Evolutionary conservation across 1,284 basidiomycete species (phyloP).

Genomic region (Puccinia coronata): DNA sequence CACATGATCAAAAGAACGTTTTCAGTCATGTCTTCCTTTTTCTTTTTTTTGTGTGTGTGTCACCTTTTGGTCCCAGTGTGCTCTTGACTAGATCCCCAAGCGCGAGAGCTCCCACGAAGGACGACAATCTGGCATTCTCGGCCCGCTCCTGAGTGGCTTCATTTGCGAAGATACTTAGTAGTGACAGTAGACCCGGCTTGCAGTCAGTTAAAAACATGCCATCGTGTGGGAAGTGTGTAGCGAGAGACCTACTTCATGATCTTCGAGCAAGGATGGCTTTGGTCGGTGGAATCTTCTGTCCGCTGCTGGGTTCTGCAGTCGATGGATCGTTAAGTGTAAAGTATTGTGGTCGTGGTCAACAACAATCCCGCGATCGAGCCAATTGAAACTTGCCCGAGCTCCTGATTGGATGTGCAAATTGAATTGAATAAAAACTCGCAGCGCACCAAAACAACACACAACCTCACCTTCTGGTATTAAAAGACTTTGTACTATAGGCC

Average conservation of each 20-base stretch:
- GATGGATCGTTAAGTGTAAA: too few relatives aligned
- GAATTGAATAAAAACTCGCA: not conserved
- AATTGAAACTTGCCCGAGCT: not conserved
- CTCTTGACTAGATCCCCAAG: constrained; percentile 97
- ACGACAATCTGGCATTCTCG: constrained; percentile 95
- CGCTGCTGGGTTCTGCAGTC: too few relatives aligned
- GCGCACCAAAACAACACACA: not conserved
- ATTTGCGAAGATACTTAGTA: constrained; percentile 49
- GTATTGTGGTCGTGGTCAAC: not conserved
- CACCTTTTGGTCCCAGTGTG: constrained; percentile 93
- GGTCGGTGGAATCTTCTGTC: too few relatives aligned
- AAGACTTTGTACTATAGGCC: too few relatives aligned
- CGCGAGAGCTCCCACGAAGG: constrained; percentile 94
- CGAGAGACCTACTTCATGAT: constrained; percentile 1
- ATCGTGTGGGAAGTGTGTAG: not conserved
- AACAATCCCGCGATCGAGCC: not conserved
- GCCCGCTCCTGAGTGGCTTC: constrained; percentile 95
- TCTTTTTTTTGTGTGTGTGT: too few relatives aligned
- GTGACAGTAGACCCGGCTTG: not conserved
- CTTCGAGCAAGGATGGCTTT: not conserved
- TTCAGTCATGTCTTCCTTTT: too few relatives aligned
- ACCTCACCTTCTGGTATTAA: too few relatives aligned
- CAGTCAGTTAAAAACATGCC: not conserved
- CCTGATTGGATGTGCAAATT: too few relatives aligned
- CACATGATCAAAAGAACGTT: not conserved